Conservation (phyloP, 192 early-diverging fungal species). For the Martensiomyces pterosporus region DNA sequence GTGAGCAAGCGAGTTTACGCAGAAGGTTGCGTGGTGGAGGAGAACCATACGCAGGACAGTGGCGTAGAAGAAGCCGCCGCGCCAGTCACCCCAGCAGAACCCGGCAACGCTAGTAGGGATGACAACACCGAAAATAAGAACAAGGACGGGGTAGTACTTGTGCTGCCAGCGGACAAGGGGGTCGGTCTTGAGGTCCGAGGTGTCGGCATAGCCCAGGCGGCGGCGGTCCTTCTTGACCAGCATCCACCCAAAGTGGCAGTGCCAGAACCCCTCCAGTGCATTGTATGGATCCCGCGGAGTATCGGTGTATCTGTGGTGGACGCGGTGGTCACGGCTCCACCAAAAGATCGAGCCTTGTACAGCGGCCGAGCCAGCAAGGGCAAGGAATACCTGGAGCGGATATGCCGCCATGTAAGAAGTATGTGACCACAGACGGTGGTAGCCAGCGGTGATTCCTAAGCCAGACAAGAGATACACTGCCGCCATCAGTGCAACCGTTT, state of each 20-base stretch:
- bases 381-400: slow-evolving; percentile 59
- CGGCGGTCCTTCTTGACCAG: slow-evolving; percentile 69
- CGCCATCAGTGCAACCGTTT: slow-evolving; percentile 68
- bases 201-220: slow-evolving; percentile 74
- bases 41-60: slow-evolving; percentile 67
- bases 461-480: slow-evolving; percentile 66
- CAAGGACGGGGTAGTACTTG: slow-evolving; percentile 70
- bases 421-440: slow-evolving; percentile 84
- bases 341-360: slow-evolving; percentile 81
- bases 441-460: slow-evolving; percentile 78
- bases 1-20: slow-evolving; percentile 81
- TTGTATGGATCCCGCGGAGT: slow-evolving; percentile 79
- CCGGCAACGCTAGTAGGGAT: slow-evolving; percentile 86
- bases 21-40: slow-evolving; percentile 87
- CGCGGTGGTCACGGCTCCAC: slow-evolving; percentile 84
- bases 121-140: slow-evolving; percentile 67
- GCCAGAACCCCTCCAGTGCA: slow-evolving; percentile 74
- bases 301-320: slow-evolving; percentile 87
- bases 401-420: slow-evolving; percentile 65
- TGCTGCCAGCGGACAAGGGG: slow-evolving; percentile 72
- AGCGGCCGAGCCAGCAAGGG: slow-evolving; percentile 64
- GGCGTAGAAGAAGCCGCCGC: slow-evolving; percentile 78
- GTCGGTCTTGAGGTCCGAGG: slow-evolving; percentile 73
- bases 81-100: slow-evolving; percentile 76
- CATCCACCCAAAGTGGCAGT: slow-evolving; percentile 87